phyloP scores from a whole-genome alignment of 768 basidiomycete species.

The Lactarius quietus region DNA sequence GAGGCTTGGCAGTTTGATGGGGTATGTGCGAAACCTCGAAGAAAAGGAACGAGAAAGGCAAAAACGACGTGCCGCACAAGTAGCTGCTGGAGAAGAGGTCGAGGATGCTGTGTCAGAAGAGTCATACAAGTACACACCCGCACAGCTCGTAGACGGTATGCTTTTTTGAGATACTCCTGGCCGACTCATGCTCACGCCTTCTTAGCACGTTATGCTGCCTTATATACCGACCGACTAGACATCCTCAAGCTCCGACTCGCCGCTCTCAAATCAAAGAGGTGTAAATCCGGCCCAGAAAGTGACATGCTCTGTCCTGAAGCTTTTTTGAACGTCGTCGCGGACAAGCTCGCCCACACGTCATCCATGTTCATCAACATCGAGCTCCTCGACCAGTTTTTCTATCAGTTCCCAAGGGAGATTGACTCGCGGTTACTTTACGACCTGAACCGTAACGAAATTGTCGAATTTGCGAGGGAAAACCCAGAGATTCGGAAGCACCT shows the following conservation, averaged over 20 bases:
- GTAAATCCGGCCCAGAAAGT: conserved; percentile 81
- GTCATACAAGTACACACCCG: conserved; percentile 87
- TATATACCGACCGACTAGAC: conserved; percentile 76
- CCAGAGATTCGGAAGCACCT: conserved; percentile 83
- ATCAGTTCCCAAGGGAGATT: conserved; percentile 98
- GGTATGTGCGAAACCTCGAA: conserved; percentile 80
- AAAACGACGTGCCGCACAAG: conserved; percentile 43
- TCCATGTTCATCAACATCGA: conserved; percentile 99
- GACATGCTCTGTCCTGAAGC: conserved; percentile 94
- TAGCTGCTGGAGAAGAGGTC: conserved; percentile 34
- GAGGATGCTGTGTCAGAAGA: conserved; percentile 41
- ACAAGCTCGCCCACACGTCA: conserved; percentile 93
- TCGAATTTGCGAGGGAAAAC: conserved; percentile 93
- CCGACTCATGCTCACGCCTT: not conserved
- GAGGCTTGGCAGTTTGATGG: conserved; percentile 69
- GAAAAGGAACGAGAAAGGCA: conserved; percentile 67
- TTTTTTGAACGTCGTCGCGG: conserved; percentile 94
- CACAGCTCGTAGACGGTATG: conserved; percentile 88
- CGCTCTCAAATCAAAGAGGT: conserved; percentile 86
- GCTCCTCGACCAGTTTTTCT: conserved; percentile 96
- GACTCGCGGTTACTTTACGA: conserved; percentile 91
- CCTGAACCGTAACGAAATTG: conserved; percentile 85
- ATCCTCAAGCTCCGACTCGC: conserved; percentile 84
- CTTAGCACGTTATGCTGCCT: conserved; percentile 86
- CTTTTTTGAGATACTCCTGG: not conserved